phyloP scores from a whole-genome alignment of 345 rosid species.

The Populus tremula region DNA sequence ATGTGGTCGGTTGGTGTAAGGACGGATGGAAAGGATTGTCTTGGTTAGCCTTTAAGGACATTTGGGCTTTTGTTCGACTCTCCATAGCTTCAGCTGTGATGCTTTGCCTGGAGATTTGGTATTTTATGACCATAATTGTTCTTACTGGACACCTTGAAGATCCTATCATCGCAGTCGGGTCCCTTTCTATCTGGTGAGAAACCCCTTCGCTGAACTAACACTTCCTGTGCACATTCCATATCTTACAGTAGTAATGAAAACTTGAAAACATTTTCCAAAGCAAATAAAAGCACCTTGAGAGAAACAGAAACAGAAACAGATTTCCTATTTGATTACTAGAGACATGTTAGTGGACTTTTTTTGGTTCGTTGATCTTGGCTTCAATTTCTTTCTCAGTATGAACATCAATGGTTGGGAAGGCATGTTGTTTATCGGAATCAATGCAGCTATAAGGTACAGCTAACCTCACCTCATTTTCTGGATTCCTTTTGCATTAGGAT shows the following conservation, averaged over 20 bases:
- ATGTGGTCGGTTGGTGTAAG: slow-evolving; percentile 82
- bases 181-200: slow-evolving; percentile 81
- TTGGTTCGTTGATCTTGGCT: not conserved
- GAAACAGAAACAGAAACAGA: not conserved
- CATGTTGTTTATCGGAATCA: slow-evolving; percentile 84
- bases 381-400: slow-evolving; percentile 54
- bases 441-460: slow-evolving; percentile 80
- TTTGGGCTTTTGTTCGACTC: slow-evolving; percentile 72
- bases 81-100: slow-evolving; percentile 94
- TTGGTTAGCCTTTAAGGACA: slow-evolving; percentile 78
- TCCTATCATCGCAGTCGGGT: slow-evolving; percentile 82
- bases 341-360: not conserved
- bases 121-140: slow-evolving; percentile 87
- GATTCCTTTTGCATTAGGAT: not conserved
- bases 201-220: not conserved
- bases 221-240: not conserved
- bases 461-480: not conserved
- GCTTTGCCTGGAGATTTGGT: slow-evolving; percentile 99
- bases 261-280: not conserved
- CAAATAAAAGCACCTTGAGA: not conserved
- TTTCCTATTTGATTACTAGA: not conserved
- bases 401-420: slow-evolving; percentile 99
- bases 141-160: slow-evolving; percentile 91
- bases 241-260: not conserved
- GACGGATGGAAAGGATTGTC: slow-evolving; percentile 87